These are phyloP conservation scores for Suhomyces xylopsoci DNA, from an alignment of 805 yeast genomes.

Conservation along the genomic window DNA sequence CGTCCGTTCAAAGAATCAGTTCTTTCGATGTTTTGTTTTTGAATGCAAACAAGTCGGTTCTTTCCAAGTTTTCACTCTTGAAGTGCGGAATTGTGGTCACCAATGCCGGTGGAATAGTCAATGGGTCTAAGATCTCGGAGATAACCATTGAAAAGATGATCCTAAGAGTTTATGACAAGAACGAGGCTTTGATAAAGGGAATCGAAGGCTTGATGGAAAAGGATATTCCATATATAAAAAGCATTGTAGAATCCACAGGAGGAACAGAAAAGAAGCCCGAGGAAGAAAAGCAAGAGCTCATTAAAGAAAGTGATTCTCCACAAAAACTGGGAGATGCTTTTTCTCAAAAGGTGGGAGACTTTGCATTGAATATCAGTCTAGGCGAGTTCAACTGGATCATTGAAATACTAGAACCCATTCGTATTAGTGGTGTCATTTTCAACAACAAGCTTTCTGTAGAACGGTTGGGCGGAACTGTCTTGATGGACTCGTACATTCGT, in stretches of 20 bases:
- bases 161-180: constrained; percentile 8
- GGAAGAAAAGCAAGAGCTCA: neutral
- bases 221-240: constrained; percentile 13
- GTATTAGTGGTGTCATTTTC: constrained; percentile 15
- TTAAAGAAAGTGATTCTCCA: neutral
- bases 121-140: constrained; percentile 11
- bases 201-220: constrained; percentile 10
- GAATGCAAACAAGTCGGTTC: constrained; percentile 4
- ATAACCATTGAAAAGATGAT: constrained; percentile 6
- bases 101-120: constrained; percentile 11
- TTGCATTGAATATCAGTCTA: constrained; percentile 14
- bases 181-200: constrained; percentile 8
- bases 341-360: constrained; percentile 3
- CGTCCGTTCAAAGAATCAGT: neutral
- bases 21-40: constrained; percentile 7
- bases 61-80: constrained; percentile 1
- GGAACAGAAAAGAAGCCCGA: neutral
- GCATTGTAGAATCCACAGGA: neutral
- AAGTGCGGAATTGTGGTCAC: constrained; percentile 9
- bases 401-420: constrained; percentile 16
- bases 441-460: constrained; percentile 16
- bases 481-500: constrained; percentile 16
- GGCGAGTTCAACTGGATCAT: constrained; percentile 19
- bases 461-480: constrained; percentile 9
- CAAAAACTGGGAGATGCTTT: neutral